Conservation (phyloP, 179 eudicot genomes). For the Amaranthus tricolor region DNA sequence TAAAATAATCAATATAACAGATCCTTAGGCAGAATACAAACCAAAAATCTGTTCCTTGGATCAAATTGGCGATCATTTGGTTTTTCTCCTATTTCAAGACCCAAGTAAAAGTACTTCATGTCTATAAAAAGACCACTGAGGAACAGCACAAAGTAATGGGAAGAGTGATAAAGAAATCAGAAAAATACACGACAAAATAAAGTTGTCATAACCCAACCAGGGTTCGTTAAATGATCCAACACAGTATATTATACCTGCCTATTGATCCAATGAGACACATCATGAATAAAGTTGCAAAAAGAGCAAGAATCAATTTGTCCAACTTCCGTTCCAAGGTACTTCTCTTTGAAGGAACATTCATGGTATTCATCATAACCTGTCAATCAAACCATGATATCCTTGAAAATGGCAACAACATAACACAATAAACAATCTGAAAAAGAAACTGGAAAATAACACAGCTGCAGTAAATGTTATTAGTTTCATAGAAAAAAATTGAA, state of each 20-base stretch:
- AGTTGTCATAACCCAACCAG: not conserved
- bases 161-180: constrained; percentile 9
- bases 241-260: constrained; percentile 59
- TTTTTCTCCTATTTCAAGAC: constrained; percentile 38
- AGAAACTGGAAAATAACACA: constrained; percentile 6
- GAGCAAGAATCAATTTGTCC: constrained; percentile 83
- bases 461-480: not conserved
- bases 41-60: constrained; percentile 87
- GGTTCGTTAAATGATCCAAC: no score
- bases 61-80: constrained; percentile 59
- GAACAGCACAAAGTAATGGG: constrained; percentile 21
- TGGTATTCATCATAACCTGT: constrained; percentile 99
- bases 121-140: constrained; percentile 76
- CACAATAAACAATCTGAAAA: not conserved
- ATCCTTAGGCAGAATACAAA: constrained; percentile 29
- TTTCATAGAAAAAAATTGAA: not conserved
- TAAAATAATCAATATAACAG: not conserved
- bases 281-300: constrained; percentile 70
- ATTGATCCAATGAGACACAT: constrained; percentile 95
- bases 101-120: constrained; percentile 65
- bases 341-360: constrained; percentile 98
- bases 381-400: constrained; percentile 19
- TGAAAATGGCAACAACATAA: constrained; percentile 7
- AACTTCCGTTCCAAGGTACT: constrained; percentile 98
- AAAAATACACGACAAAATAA: constrained; percentile 13